A percentile compares a stretch with the other conserved stretches of the same genome.
Evolutionary conservation across 2,329 filamentous ascomycete species (phyloP).

Genomic region (Apiospora marii): DNA sequence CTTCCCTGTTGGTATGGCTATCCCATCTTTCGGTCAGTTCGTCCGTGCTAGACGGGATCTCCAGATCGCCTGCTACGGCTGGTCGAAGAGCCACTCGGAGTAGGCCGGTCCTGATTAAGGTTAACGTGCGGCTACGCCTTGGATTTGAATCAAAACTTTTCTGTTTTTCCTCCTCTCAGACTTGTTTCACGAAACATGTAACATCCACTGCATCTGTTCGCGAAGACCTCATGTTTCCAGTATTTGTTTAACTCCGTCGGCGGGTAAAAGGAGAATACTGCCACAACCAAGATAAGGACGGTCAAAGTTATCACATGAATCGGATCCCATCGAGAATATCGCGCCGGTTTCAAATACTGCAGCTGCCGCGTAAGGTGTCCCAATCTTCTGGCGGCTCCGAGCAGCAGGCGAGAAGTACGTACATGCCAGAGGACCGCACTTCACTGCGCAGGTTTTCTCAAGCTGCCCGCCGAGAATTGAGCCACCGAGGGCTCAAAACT

Average conservation of each 20-base stretch:
- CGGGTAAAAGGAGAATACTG: background rate
- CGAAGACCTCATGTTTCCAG: background rate
- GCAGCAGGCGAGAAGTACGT: background rate
- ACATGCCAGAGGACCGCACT: background rate
- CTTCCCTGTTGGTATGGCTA: background rate
- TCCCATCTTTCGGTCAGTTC: background rate
- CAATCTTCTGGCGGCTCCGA: background rate
- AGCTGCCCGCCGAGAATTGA: background rate
- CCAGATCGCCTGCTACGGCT: background rate
- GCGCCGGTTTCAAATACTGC: background rate
- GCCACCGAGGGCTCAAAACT: conserved; percentile 1
- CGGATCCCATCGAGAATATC: background rate
- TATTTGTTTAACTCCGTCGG: background rate
- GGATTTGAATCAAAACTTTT: background rate
- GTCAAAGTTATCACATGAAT: conserved; percentile 10
- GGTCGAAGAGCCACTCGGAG: background rate
- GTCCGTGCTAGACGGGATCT: background rate
- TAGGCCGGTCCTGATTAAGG: background rate
- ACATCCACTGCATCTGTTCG: background rate
- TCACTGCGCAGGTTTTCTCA: background rate
- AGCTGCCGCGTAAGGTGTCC: background rate
- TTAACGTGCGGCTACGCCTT: background rate
- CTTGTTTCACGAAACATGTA: conserved; percentile 12
- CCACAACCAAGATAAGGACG: background rate
- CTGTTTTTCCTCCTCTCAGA: background rate